These are phyloP conservation scores for Penicillium salamii DNA, from an alignment of 495 filamentous ascomycete species.

Conservation along the genomic window DNA sequence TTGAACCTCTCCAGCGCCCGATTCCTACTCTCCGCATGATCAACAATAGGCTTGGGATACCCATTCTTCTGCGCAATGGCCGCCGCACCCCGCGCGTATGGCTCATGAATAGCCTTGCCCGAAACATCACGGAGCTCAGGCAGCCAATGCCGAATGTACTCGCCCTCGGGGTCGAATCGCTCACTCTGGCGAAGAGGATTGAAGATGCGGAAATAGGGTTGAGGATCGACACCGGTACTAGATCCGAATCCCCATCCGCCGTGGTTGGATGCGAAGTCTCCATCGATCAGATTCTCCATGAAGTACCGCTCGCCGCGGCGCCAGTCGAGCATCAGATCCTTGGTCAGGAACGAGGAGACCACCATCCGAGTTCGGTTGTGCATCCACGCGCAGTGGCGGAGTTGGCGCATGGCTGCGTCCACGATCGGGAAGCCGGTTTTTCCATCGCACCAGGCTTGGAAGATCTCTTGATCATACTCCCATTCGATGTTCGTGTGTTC, in stretches of 20 bases:
- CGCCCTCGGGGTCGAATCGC: slow-evolving; percentile 62
- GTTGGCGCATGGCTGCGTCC: slow-evolving; percentile 89
- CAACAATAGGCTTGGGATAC: slow-evolving; percentile 73
- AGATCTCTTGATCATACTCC: slow-evolving; percentile 68
- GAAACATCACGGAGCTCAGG: slow-evolving; percentile 58
- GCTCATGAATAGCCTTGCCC: slow-evolving; percentile 71
- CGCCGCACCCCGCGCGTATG: slow-evolving; percentile 64
- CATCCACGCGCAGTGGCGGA: slow-evolving; percentile 72
- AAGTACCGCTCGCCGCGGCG: slow-evolving; percentile 85
- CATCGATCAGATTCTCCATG: slow-evolving; percentile 85
- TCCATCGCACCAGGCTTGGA: slow-evolving; percentile 73
- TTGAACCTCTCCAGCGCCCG: slow-evolving; percentile 73
- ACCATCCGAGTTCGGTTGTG: slow-evolving; percentile 91
- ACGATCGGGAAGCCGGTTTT: slow-evolving; percentile 83
- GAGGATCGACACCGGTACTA: slow-evolving; percentile 81
- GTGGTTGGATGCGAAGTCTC: slow-evolving; percentile 90
- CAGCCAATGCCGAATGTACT: slow-evolving; percentile 60
- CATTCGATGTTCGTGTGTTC: slow-evolving; percentile 80
- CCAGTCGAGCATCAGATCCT: slow-evolving; percentile 89
- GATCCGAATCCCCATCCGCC: slow-evolving; percentile 88
- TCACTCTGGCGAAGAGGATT: slow-evolving; percentile 85
- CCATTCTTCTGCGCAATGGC: slow-evolving; percentile 57
- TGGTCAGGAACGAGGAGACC: slow-evolving; percentile 80
- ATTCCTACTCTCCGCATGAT: slow-evolving; percentile 66
- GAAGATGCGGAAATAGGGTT: slow-evolving; percentile 91